Base-by-base conservation (phyloP, 495 filamentous ascomycete species). In the Choiromyces venosus region DNA sequence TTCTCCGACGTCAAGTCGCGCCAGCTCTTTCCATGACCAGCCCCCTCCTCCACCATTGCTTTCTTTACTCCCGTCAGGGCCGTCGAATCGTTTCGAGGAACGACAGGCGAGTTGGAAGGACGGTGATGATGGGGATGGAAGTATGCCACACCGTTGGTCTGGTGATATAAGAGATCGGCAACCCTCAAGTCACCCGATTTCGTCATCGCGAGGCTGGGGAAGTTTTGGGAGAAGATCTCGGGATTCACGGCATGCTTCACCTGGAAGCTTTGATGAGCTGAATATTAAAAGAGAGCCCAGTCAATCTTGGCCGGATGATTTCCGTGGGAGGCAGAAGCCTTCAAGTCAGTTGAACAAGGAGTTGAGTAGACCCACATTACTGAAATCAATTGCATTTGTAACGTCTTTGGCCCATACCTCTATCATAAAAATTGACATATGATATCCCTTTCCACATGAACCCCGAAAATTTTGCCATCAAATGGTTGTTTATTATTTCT, bases 1-100 rank as follows among this genome's bases (percentile, higher is more conserved):
- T 64, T 81, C 79, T 61, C 78, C 79, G 25, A 81, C 78, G 33
- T 78, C 79, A 29, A 81, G 70, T 35, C 69, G 78, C 68, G 72
- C 72, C n/a, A 76, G 71, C 46, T 81, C 79, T 33, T 74, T 81
- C 44, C 67, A 76, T 73, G 67, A 71, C 21, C 71, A 78, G 42
- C 71, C 67, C 36, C 75, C 69, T 42, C 78, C 75, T 56, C 79
- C 79, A 52, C 79, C 79, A 12, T 72, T 80, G 72, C 71, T 81
- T 66, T 72, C 79, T 71, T 74, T 81, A 71, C 75, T 76, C 39
- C 79, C 79, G 0, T 70, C 73, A 14, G 69, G 38, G 29, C 71
- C 66, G 14, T 37, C 66, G 25, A 61, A 33, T 29, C 25, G 12
- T 61, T 25, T 33, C 52, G 52, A 61, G 25, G 52, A 61, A 33